Evolutionary conservation across 176 grass and related monocot species (phyloP).

Genomic region (Avena atlantica): DNA sequence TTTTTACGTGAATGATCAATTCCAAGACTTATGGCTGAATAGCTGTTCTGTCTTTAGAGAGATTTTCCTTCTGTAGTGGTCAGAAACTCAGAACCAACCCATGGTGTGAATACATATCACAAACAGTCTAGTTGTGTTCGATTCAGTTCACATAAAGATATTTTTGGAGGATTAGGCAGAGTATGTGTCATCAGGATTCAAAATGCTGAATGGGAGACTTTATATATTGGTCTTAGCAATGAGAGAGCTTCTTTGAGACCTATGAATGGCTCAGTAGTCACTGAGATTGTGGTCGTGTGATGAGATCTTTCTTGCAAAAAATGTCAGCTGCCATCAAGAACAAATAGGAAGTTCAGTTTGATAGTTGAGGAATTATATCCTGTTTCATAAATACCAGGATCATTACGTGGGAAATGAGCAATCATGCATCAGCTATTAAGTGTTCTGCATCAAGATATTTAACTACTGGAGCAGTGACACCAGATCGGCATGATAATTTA

Average conservation of each 20-base stretch:
- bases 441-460: not conserved
- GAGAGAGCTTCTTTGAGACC: not conserved
- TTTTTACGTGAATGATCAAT: not conserved
- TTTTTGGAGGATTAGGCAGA: not conserved
- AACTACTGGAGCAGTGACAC: not conserved
- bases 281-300: not conserved
- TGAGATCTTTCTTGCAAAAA: not conserved
- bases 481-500: not conserved
- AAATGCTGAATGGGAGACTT: not conserved
- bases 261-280: constrained; percentile 1
- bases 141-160: not conserved
- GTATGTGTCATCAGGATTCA: not conserved
- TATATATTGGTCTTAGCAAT: not conserved
- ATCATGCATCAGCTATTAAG: not conserved
- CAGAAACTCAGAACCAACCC: not conserved
- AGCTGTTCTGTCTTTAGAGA: not conserved
- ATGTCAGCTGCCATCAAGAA: not conserved
- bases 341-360: not conserved
- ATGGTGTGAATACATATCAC: not conserved
- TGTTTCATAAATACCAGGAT: not conserved
- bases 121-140: not conserved
- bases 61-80: not conserved
- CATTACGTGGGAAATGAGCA: not conserved
- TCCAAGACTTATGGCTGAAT: not conserved
- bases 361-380: not conserved